Percentiles rank a stretch among this genome's conserved stretches.
Evolutionary conservation across 2,329 filamentous ascomycete species (phyloP).

Genomic region (Didymella pomorum): DNA sequence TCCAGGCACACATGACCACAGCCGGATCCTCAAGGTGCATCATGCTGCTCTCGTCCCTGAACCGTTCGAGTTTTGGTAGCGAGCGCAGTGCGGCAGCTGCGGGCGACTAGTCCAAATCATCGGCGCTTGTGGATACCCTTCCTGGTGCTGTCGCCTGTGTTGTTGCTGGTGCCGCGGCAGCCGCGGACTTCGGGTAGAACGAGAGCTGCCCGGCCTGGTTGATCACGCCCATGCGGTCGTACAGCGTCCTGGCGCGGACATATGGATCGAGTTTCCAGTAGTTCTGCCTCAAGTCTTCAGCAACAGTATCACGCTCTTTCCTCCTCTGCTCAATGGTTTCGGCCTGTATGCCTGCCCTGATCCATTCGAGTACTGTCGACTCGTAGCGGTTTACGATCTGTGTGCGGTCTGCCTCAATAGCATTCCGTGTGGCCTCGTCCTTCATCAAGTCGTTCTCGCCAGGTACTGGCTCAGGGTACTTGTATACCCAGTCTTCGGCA

Average conservation of each 20-base stretch:
- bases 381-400: slow-evolving; percentile 77
- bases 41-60: neutral
- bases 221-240: slow-evolving; percentile 81
- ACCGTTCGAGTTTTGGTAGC: neutral
- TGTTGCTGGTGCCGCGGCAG: slow-evolving; percentile 23
- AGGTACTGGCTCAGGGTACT: slow-evolving; percentile 76
- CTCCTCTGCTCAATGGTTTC: slow-evolving; percentile 58
- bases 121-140: slow-evolving; percentile 37
- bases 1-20: neutral
- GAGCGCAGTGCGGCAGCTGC: neutral
- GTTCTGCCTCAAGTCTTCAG: slow-evolving; percentile 70
- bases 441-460: slow-evolving; percentile 82
- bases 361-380: slow-evolving; percentile 77
- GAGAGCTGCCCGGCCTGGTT: slow-evolving; percentile 71
- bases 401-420: slow-evolving; percentile 69
- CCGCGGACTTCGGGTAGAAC: slow-evolving; percentile 66
- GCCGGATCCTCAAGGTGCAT: neutral
- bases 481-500: slow-evolving; percentile 82
- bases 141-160: slow-evolving; percentile 17
- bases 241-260: slow-evolving; percentile 80
- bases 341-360: slow-evolving; percentile 58
- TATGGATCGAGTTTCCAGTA: slow-evolving; percentile 95
- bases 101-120: slow-evolving; percentile 46
- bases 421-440: slow-evolving; percentile 66
- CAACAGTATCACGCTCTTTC: slow-evolving; percentile 67